Percentiles rank a stretch among this genome's conserved stretches.
Conservation (phyloP, 768 basidiomycete genomes). For the Thelephora aurantiotincta region DNA sequence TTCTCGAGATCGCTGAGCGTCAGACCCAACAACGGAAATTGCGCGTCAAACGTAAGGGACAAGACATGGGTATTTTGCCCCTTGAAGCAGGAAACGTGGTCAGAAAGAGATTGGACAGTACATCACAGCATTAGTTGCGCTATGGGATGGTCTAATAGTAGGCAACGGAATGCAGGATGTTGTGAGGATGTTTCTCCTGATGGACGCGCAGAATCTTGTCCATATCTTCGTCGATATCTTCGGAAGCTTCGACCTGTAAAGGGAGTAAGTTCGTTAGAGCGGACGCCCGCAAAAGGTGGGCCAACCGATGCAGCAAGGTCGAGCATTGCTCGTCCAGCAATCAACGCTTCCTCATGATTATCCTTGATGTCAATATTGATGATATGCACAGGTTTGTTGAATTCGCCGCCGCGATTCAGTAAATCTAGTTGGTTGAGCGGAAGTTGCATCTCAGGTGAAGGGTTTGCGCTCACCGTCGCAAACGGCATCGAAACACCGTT, state of each 20-base stretch:
- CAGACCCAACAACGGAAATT: too few species aligned
- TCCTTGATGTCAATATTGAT: slow-evolving; percentile 99
- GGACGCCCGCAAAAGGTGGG: slow-evolving; percentile 7
- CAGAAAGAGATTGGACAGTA: too few species aligned
- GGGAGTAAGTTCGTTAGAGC: neutral
- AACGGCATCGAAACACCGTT: slow-evolving; percentile 95
- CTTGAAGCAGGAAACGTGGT: too few species aligned
- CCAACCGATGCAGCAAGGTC: slow-evolving; percentile 83
- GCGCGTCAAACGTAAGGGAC: too few species aligned
- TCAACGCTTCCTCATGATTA: slow-evolving; percentile 95
- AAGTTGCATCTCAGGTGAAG: slow-evolving; percentile 5
- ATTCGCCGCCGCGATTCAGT: slow-evolving; percentile 76
- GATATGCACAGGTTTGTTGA: slow-evolving; percentile 86
- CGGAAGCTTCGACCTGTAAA: slow-evolving; percentile 68
- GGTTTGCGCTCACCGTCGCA: slow-evolving; percentile 67
- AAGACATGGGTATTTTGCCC: too few species aligned
- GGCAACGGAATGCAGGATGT: slow-evolving; percentile 78
- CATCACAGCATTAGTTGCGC: too few species aligned
- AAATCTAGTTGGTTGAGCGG: slow-evolving; percentile 40
- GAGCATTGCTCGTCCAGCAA: slow-evolving; percentile 90
- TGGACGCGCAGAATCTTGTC: slow-evolving; percentile 74
- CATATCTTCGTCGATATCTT: slow-evolving; percentile 87
- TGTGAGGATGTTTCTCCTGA: slow-evolving; percentile 85
- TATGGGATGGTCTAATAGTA: slow-evolving; percentile 46
- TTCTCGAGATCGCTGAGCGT: too few species aligned